Evolutionary conservation across 306 rosid genomes (phyloP).

Genomic region (Trifolium subterraneum): DNA sequence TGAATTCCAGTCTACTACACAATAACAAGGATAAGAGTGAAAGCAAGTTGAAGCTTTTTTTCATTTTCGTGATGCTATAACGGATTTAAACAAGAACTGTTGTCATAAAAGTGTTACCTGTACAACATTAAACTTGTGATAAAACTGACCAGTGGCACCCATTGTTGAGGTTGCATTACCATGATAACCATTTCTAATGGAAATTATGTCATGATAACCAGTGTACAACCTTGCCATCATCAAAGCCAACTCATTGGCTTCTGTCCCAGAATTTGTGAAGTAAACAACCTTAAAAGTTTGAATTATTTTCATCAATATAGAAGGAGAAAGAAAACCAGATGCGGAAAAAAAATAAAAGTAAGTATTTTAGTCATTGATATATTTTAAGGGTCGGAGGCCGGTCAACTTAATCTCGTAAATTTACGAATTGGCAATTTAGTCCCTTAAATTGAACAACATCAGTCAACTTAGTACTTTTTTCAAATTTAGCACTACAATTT

Average conservation of each 20-base stretch:
- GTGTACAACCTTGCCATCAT: conserved; percentile 54
- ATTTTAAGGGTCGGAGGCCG: too few relatives aligned
- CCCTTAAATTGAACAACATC: background rate
- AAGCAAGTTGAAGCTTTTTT: background rate
- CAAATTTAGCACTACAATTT: too few relatives aligned
- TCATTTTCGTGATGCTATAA: background rate
- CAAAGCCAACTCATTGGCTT: conserved; percentile 58
- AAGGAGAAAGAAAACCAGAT: background rate
- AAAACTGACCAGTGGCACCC: conserved; percentile 51
- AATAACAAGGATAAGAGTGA: conserved; percentile 8
- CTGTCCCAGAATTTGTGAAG: conserved; percentile 63
- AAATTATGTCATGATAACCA: conserved; percentile 54
- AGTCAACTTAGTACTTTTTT: background rate
- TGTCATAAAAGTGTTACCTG: conserved; percentile 42
- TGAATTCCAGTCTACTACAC: conserved; percentile 54
- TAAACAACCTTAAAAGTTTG: conserved; percentile 44
- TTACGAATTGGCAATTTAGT: background rate
- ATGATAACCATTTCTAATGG: conserved; percentile 60
- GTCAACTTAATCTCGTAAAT: background rate
- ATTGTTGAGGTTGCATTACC: conserved; percentile 58
- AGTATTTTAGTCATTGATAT: background rate
- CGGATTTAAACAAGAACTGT: conserved; percentile 22
- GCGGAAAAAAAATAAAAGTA: background rate
- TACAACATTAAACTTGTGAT: conserved; percentile 52
- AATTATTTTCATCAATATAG: conserved; percentile 6